Conservation (phyloP, 1,284 basidiomycete species). For the Ceratobasidium theobromae region DNA sequence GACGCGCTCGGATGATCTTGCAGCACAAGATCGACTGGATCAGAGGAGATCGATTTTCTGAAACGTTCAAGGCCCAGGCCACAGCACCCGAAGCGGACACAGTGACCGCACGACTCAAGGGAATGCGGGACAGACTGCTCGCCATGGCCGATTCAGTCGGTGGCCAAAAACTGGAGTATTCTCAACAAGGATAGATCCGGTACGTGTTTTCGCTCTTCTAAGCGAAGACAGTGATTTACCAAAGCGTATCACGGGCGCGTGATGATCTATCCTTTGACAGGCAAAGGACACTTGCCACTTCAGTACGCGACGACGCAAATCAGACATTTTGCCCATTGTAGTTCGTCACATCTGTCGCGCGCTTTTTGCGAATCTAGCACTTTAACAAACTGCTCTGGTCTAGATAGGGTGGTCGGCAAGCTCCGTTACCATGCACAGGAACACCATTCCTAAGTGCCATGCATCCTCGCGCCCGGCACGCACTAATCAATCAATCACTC, state of each 20-base stretch:
- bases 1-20: slow-evolving; percentile 73
- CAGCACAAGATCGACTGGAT: slow-evolving; percentile 80
- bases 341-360: too few relatives aligned
- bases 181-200: slow-evolving; percentile 43
- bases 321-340: neutral
- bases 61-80: slow-evolving; percentile 47
- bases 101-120: slow-evolving; percentile 47
- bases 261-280: too few relatives aligned
- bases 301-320: too few relatives aligned
- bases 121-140: slow-evolving; percentile 64
- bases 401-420: slow-evolving; percentile 1
- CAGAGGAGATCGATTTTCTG: slow-evolving; percentile 57
- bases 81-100: neutral
- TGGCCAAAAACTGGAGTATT: slow-evolving; percentile 56
- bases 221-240: too few relatives aligned
- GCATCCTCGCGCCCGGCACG: too few relatives aligned
- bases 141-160: slow-evolving; percentile 54
- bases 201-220: neutral
- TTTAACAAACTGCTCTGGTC: neutral
- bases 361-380: slow-evolving; percentile 17
- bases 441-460: too few relatives aligned
- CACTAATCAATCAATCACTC: neutral
- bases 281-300: too few relatives aligned
- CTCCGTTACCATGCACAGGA: neutral
- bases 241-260: too few relatives aligned